Evolutionary conservation across 441 rosid species (phyloP).

Genomic region (Erodium trifolium): DNA sequence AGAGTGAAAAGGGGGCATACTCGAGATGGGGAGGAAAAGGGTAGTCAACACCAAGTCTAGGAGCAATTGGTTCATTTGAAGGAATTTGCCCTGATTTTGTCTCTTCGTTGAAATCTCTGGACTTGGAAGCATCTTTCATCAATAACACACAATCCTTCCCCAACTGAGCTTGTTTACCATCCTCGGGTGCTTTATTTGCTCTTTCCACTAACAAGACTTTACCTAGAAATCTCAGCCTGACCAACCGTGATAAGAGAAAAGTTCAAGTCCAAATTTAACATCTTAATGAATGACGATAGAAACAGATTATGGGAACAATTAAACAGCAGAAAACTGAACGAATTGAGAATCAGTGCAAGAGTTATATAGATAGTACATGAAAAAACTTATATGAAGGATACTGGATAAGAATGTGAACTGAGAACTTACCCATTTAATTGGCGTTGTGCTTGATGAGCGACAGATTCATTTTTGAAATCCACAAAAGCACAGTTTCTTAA

Average conservation of each 20-base stretch:
- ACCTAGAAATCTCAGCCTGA: conserved; percentile 86
- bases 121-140: conserved; percentile 30
- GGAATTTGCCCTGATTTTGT: conserved; percentile 30
- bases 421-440: conserved; percentile 65
- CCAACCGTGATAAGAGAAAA: conserved; percentile 21
- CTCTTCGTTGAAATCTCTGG: conserved; percentile 23
- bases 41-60: conserved; percentile 85
- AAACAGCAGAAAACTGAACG: background rate
- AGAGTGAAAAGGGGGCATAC: conserved; percentile 34
- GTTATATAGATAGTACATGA: conserved; percentile 8
- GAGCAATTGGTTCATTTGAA: conserved; percentile 63
- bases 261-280: too few relatives aligned
- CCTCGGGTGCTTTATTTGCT: conserved; percentile 47
- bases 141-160: conserved; percentile 31
- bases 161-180: conserved; percentile 33
- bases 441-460: conserved; percentile 75
- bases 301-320: background rate
- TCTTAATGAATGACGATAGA: conserved; percentile 3
- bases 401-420: background rate
- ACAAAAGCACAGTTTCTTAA: conserved; percentile 76
- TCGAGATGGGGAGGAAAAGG: conserved; percentile 88
- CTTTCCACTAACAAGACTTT: conserved; percentile 75
- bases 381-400: background rate
- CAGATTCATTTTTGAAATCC: conserved; percentile 64
- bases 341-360: conserved; percentile 12